Base-by-base conservation (phyloP, 2,329 filamentous ascomycete species). In the Colletotrichum sp. region DNA sequence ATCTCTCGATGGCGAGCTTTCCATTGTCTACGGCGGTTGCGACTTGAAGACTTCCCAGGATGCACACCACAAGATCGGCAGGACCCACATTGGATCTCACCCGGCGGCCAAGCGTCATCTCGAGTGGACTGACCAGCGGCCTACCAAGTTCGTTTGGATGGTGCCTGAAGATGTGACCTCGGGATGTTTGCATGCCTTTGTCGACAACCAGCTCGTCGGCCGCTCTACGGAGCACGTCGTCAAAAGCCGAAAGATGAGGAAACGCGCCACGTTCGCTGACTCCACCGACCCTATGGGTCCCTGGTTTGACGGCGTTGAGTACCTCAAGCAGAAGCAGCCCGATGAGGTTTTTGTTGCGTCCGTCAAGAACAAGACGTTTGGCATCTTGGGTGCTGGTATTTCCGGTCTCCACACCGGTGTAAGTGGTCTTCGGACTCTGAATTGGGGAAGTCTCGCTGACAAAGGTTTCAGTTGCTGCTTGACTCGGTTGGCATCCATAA, bases 401-500 rank as follows among this genome's bases (percentile, higher is more conserved):
- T 81, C 82, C 26, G 82, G 81, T 0, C 79, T 78, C 59, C 77
- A 77, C 61, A 85, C 84, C 5, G 83, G 82, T 60, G 76, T 77
- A 32, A 66, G 76, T 73, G 7, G 2, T 48, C 10, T 18, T 7
- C 65, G 57, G 16, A 59, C 57, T n/a, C 68, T 67, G 12, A 18
- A 9, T 7, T 3, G 15, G 5, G 9, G 6, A 28, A 5, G 1
- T 28, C 3, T 24, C 10, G 5, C 43, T 61, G 15, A 67, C 34
- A 6, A 21, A 15, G n/a, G 7, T 8, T 26, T 57, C 30, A 81
- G 69, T 78, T 86, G 13, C 81, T 88, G 16, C 84, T 88, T 4
- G 83, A 86, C 28, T 86, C 85, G 8, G 85, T 87, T 4, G 86
- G 86, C 1, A 82, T 88, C 16, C 83, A 84, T 16, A 84, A 87